Conservation (phyloP, 495 filamentous ascomycete genomes). For the Beverwykella pulmonaria region DNA sequence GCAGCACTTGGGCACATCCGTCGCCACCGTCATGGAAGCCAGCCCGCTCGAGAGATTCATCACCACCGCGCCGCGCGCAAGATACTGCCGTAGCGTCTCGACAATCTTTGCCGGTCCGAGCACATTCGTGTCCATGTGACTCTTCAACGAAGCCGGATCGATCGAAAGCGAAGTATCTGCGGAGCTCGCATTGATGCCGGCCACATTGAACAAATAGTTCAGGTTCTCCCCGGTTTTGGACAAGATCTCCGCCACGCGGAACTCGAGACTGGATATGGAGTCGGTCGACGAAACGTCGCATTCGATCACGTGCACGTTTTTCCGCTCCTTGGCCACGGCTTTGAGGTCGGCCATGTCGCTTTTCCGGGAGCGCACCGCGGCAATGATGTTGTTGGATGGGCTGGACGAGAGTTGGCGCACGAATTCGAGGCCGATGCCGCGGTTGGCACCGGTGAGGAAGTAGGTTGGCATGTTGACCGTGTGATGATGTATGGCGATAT, state of each 20-base stretch:
- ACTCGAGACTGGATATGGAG: slow-evolving; percentile 40
- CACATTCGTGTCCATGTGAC: slow-evolving; percentile 34
- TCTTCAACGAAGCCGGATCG: slow-evolving; percentile 42
- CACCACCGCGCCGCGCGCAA: slow-evolving; percentile 31
- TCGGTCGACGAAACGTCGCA: slow-evolving; percentile 46
- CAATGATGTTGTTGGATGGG: slow-evolving; percentile 55
- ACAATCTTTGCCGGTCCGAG: slow-evolving; percentile 37
- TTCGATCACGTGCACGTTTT: slow-evolving; percentile 49
- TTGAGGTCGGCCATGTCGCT: slow-evolving; percentile 44
- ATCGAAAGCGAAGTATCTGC: slow-evolving; percentile 47
- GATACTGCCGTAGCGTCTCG: slow-evolving; percentile 23
- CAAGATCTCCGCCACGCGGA: slow-evolving; percentile 44
- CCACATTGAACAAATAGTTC: slow-evolving; percentile 52
- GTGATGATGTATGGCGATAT: not conserved
- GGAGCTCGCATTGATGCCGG: slow-evolving; percentile 46
- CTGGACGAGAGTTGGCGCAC: slow-evolving; percentile 54
- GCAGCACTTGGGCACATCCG: slow-evolving; percentile 30
- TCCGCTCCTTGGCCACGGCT: slow-evolving; percentile 16
- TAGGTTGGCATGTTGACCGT: slow-evolving; percentile 53
- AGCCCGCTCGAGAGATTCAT: slow-evolving; percentile 37
- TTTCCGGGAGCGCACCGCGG: slow-evolving; percentile 47
- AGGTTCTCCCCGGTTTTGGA: slow-evolving; percentile 40
- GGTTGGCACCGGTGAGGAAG: slow-evolving; percentile 59
- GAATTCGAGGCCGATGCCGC: slow-evolving; percentile 59
- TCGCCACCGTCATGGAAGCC: slow-evolving; percentile 28